Conservation (phyloP, 768 basidiomycete species). For the Sporobolomyces roseus region DNA sequence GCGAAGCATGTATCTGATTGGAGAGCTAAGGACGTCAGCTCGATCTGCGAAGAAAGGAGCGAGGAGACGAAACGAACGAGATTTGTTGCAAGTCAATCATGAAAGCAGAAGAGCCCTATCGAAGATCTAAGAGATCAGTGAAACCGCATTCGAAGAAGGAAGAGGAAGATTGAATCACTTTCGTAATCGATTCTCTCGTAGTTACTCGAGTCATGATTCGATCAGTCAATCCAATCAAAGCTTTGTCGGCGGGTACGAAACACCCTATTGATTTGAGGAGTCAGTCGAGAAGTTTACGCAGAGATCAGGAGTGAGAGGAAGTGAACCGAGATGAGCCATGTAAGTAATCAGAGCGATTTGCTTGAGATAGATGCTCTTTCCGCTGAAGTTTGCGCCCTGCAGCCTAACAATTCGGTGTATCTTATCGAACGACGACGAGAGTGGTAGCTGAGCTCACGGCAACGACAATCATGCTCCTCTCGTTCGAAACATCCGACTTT, state of each 20-base stretch:
- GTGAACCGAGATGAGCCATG: slow-evolving; percentile 76
- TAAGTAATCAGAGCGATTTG: slow-evolving; percentile 86
- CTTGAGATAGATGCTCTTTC: slow-evolving; percentile 94
- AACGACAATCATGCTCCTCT: slow-evolving; percentile 58
- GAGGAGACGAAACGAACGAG: slow-evolving; percentile 57
- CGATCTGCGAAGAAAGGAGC: neutral
- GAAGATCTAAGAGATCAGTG: neutral
- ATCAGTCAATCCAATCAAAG: slow-evolving; percentile 79
- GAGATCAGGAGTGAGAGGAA: slow-evolving; percentile 47
- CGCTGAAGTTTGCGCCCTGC: slow-evolving; percentile 84
- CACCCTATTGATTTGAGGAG: slow-evolving; percentile 46
- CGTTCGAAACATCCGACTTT: slow-evolving; percentile 30
- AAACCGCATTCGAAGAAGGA: neutral
- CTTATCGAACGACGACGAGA: too few relatives aligned
- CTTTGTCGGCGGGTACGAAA: slow-evolving; percentile 82
- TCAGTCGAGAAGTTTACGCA: slow-evolving; percentile 53
- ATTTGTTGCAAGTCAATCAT: slow-evolving; percentile 97
- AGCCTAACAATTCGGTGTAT: neutral
- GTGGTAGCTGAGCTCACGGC: neutral
- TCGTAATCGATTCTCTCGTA: slow-evolving; percentile 90
- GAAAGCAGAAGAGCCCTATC: slow-evolving; percentile 61
- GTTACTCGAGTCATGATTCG: slow-evolving; percentile 93
- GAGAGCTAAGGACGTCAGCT: slow-evolving; percentile 20
- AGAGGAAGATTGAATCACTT: slow-evolving; percentile 54
- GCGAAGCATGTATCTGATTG: slow-evolving; percentile 54